phyloP scores from a whole-genome alignment of 2,329 filamentous ascomycete genomes.

The Penicillium sp. region DNA sequence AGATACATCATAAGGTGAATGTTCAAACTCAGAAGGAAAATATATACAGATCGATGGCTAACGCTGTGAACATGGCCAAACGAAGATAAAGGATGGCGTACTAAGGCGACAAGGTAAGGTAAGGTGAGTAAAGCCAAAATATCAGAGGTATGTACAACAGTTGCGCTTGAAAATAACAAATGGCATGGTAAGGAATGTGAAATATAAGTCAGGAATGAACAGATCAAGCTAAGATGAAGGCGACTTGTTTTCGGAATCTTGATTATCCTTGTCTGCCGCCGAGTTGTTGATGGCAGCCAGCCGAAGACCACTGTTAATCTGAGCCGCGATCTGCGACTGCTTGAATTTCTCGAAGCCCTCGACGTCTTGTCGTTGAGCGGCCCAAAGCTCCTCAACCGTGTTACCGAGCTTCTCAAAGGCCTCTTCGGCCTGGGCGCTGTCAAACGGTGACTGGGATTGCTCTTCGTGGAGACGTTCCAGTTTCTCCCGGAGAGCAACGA shows the following conservation, averaged over 20 bases:
- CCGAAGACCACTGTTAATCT: constrained; percentile 47
- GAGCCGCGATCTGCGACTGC: constrained; percentile 51
- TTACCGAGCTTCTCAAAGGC: constrained; percentile 49
- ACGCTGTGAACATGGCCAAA: background rate
- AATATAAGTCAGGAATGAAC: background rate
- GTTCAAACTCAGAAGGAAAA: background rate
- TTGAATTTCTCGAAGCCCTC: constrained; percentile 51
- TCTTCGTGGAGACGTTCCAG: constrained; percentile 49
- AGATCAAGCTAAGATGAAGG: background rate
- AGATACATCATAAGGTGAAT: background rate
- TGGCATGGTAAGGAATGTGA: background rate
- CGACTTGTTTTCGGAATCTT: background rate
- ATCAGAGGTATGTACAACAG: background rate
- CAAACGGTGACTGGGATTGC: constrained; percentile 46
- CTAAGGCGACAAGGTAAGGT: background rate
- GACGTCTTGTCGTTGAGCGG: constrained; percentile 46
- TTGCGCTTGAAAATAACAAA: background rate
- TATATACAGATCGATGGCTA: constrained; percentile 5
- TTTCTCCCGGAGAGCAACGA: constrained; percentile 50
- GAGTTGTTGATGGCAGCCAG: background rate
- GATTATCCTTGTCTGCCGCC: background rate
- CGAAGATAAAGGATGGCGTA: background rate
- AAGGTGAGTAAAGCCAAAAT: background rate
- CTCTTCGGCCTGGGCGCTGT: constrained; percentile 43
- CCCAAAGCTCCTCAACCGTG: constrained; percentile 51